Evolutionary conservation across 2,329 filamentous ascomycete species (phyloP), one percentile per base, ranked within the genome.

Genomic region (Sporothrix pseudoabietina): DNA sequence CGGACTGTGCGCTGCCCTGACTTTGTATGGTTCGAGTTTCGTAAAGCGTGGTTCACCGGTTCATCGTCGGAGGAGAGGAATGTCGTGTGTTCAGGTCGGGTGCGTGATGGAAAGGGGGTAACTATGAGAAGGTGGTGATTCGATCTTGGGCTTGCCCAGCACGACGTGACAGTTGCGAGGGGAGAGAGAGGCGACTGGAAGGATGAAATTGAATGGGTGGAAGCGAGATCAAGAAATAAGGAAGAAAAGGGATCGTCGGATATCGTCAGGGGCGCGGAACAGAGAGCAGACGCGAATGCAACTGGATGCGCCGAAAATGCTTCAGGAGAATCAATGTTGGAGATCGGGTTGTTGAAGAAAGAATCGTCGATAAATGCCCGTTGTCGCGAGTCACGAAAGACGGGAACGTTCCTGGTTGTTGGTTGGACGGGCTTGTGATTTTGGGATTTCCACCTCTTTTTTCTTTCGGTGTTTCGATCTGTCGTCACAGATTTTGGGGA

Each of bases 401-500:
- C 44, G 52, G 52, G 2, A n/a, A 66, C 4, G 41, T 19, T 68
- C 26, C 44, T 68, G 65, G 16, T 52, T 49, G 30, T 26, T 68
- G 26, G 30, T 30, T 8, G 8, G 8, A 7, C 26, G 65, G 49
- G 22, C 41, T 49, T 32, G 41, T 3, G 44, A 47, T 30, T 19
- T 52, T 52, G 44, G 32, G 44, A 22, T 35, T 35, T 52, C n/a
- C 44, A 44, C 44, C 19, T 54, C 32, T 39, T 32, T 26, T 12
- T 68, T 68, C 19, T 44, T 69, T 69, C 55, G 39, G 66, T 26
- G 30, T 39, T 52, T 54, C 47, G 47, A 22, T 54, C 30, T 69
- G 47, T 69, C 68, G 54, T 70, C 68, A 70, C 49, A 41, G 54
- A 70, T 19, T 59, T 69, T 57, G 49, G 68, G 16, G 32, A 44